Percentiles rank a stretch among this genome's conserved stretches.
Evolutionary conservation across 139 green algal genomes (phyloP).

Genomic region (Pseudopediastrum boryanum): DNA sequence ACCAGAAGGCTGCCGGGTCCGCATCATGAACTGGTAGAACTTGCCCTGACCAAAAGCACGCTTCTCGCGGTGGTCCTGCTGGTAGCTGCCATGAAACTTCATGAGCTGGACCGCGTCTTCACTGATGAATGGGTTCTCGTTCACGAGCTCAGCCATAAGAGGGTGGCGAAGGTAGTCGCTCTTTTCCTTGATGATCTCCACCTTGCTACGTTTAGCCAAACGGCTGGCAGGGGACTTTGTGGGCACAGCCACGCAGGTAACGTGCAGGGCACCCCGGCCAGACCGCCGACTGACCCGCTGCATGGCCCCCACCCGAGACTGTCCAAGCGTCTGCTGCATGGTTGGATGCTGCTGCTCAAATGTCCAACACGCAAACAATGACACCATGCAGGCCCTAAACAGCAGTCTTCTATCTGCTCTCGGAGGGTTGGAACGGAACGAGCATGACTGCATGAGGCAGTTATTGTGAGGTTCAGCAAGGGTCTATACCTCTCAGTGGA

Average conservation of each 20-base stretch:
- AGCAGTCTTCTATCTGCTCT: no score
- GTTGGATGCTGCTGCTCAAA: no score
- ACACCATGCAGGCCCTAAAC: no score
- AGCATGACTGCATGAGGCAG: no score
- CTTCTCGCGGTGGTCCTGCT: constrained; percentile 94
- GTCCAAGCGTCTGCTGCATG: no score
- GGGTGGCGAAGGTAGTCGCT: constrained; percentile 96
- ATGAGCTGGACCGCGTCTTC: constrained; percentile 96
- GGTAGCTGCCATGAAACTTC: constrained; percentile 99
- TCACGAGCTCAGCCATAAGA: constrained; percentile 95
- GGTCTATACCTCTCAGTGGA: no score
- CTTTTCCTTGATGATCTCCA: constrained; percentile 98
- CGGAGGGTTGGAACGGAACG: no score
- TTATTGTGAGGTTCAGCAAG: no score
- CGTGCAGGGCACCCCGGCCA: constrained; percentile 2
- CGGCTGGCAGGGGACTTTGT: constrained; percentile 72
- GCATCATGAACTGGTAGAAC: constrained; percentile 99
- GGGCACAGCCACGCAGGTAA: constrained; percentile 70
- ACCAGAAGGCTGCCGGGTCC: constrained; percentile 91
- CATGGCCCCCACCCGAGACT: no score
- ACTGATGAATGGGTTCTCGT: constrained; percentile 81
- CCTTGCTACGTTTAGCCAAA: constrained; percentile 76
- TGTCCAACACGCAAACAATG: no score
- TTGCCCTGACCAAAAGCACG: constrained; percentile 92
- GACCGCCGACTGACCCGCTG: no score